Conservation (phyloP, 345 rosid genomes). For the Microthlaspi erraticum region DNA sequence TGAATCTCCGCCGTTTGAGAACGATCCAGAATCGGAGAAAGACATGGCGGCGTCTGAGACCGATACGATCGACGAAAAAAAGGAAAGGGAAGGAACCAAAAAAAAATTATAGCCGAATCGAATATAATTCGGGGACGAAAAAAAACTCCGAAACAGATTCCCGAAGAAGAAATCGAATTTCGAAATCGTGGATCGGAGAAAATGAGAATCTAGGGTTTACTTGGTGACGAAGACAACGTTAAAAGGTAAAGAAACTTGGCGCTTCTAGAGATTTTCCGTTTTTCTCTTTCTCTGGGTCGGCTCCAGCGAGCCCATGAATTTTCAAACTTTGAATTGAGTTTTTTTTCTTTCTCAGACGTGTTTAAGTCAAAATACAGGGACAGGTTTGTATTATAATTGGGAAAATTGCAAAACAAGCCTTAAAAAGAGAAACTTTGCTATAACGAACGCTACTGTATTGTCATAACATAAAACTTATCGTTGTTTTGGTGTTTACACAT, state of each 20-base stretch:
- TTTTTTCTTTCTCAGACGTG: slow-evolving; percentile 29
- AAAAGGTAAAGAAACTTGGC: slow-evolving; percentile 29
- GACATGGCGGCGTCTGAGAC: slow-evolving; percentile 56
- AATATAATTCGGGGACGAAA: slow-evolving; percentile 6
- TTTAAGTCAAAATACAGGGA: slow-evolving; percentile 15
- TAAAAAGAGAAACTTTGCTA: neutral
- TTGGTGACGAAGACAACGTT: slow-evolving; percentile 44
- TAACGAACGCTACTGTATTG: too few relatives aligned
- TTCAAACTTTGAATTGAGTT: slow-evolving; percentile 43
- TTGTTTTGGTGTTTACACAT: too few relatives aligned
- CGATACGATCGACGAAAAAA: neutral
- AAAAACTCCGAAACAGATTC: neutral
- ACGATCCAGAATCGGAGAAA: slow-evolving; percentile 87
- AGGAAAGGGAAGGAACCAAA: neutral
- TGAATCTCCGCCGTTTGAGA: slow-evolving; percentile 63
- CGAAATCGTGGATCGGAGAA: slow-evolving; percentile 20
- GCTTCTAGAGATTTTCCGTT: slow-evolving; percentile 35
- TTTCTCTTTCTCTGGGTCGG: slow-evolving; percentile 20
- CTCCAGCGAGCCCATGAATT: slow-evolving; percentile 29
- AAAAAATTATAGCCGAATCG: neutral
- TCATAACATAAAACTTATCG: too few relatives aligned
- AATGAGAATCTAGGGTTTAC: slow-evolving; percentile 47
- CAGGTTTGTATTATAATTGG: neutral
- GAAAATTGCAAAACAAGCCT: neutral
- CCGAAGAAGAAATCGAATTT: neutral